Conservation (phyloP, 2,329 filamentous ascomycete genomes). For the Clarireedia hainanense region DNA sequence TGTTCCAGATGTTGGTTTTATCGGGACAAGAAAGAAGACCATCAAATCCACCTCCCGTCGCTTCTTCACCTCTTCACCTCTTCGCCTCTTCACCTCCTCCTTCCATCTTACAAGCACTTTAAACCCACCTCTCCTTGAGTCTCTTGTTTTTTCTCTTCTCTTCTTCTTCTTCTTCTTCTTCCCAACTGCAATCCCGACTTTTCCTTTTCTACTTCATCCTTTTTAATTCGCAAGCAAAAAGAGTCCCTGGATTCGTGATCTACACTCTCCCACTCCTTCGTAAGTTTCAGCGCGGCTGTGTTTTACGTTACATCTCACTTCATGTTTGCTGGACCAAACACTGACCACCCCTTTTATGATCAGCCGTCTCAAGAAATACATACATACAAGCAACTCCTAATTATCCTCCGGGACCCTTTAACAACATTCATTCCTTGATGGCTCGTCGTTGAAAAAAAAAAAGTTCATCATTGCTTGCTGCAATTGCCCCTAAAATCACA, state of each 20-base stretch:
- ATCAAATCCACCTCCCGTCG: background rate
- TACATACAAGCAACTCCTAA: slow-evolving; percentile 2
- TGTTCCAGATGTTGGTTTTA: background rate
- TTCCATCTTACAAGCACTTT: background rate
- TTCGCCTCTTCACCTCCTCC: background rate
- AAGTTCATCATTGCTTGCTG: background rate
- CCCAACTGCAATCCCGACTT: background rate
- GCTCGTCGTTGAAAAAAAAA: background rate
- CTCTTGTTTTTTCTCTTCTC: background rate
- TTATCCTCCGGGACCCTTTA: slow-evolving; percentile 5
- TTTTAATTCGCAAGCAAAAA: slow-evolving; percentile 11
- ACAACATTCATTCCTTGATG: background rate
- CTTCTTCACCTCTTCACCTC: background rate
- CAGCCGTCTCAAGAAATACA: background rate
- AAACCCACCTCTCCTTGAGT: background rate
- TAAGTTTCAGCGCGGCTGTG: slow-evolving; percentile 9
- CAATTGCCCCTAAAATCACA: background rate
- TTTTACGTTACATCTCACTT: background rate
- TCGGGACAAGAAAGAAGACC: background rate
- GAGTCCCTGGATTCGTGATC: slow-evolving; percentile 9
- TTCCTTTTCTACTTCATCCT: background rate
- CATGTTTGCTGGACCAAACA: background rate
- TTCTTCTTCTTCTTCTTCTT: slow-evolving; percentile 8
- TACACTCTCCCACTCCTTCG: slow-evolving; percentile 2
- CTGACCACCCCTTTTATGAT: background rate